These are phyloP conservation scores for Euphorbia tirucalli DNA, from an alignment of 345 rosid species.

Conservation along the genomic window DNA sequence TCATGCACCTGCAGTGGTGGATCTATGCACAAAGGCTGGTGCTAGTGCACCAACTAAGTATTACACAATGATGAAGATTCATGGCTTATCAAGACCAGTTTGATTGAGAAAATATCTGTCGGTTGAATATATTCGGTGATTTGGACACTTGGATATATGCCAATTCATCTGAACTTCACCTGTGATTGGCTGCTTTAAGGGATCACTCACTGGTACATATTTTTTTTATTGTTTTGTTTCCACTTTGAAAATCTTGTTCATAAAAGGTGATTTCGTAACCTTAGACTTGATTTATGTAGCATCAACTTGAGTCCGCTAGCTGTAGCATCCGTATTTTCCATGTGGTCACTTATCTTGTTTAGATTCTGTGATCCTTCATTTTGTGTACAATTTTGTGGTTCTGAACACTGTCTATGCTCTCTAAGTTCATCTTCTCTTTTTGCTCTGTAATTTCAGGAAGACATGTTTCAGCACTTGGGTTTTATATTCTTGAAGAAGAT, in stretches of 20 bases:
- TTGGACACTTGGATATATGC: not conserved
- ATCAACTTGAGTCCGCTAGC: not conserved
- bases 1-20: too few relatives aligned
- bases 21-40: constrained; percentile 74
- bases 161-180: not conserved
- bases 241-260: not conserved
- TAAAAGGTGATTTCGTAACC: not conserved
- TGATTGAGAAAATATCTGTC: not conserved
- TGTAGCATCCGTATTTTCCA: not conserved
- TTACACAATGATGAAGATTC: constrained; percentile 65
- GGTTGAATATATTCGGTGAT: not conserved
- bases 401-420: too few relatives aligned
- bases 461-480: not conserved
- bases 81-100: constrained; percentile 51
- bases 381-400: not conserved
- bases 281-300: not conserved
- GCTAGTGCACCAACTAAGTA: constrained; percentile 52
- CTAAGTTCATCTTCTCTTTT: not conserved
- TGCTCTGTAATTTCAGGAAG: not conserved
- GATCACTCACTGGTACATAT: constrained; percentile 4
- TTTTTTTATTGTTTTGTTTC: not conserved
- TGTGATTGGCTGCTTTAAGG: not conserved
- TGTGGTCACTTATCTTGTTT: not conserved
- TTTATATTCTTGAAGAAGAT: not conserved
- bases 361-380: not conserved